Base-by-base conservation (phyloP, 2,329 filamentous ascomycete species). In the Moelleriella libera region DNA sequence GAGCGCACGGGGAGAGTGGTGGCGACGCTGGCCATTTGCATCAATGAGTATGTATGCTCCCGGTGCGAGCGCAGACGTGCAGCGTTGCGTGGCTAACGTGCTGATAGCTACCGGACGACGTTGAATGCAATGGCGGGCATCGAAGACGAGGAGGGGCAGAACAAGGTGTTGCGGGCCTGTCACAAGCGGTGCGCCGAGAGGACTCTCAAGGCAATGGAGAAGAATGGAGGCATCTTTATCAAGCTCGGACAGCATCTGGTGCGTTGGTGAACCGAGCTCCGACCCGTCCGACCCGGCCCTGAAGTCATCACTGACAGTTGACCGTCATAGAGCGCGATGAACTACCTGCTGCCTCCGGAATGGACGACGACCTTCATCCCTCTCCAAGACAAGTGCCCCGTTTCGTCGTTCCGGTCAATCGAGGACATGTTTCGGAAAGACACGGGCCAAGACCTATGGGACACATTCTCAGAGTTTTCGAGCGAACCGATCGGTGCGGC, bases 211-310 rank as follows among this genome's bases (percentile, higher is more conserved):
- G 89, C 94, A 2, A 69, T 97, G 53, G 92, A 98, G 72, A 88
- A 86, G 71, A 97, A 96, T 64, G 92, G 94, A 30, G 94, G 90
- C 30, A 95, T 98, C 53, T 98, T 97, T 58, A 97, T 98, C 63
- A 98, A 98, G 67, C 71, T 98, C 40, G 92, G 92, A 6, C 92
- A 98, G 59, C 92, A 98, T 66, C 65, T 98, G 65, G 80, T 82
- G 71, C 41, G 66, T 41, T 21, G 29, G 8, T 5, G 21, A 42
- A 8, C 32, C 44, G 21, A 21, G 21, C 21, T 3, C 21, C 21
- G 8, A 14, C 11, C 32, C 32, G 2, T 37, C 2, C 7, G 7
- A 37, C 34, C 5, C 34, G 3, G 3, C 21, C 21, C 21, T 21
- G 21, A 21, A 21, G 3, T 21, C 21, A 21, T 21, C 2, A 21